Conservation (phyloP, 1,139 yeast species). For the Pichia sp. region DNA sequence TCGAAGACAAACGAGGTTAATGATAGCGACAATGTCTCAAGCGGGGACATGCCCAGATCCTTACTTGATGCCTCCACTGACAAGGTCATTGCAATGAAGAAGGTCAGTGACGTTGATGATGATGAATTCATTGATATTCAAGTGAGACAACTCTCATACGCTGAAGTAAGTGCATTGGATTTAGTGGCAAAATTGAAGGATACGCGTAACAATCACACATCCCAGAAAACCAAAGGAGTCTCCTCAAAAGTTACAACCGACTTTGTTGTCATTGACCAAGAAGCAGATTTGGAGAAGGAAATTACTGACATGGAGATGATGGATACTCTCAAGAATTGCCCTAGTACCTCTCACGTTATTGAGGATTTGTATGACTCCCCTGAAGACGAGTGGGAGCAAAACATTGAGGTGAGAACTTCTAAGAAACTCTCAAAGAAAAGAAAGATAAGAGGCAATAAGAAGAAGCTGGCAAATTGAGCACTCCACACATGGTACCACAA, state of each 20-base stretch:
- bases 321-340: constrained; percentile 13
- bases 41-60: too few species aligned
- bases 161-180: constrained; percentile 40
- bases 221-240: background rate
- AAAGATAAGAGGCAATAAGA: background rate
- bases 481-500: too few species aligned
- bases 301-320: constrained; percentile 25
- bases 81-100: constrained; percentile 28
- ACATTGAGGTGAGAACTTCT: constrained; percentile 3
- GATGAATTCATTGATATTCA: constrained; percentile 40
- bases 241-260: background rate
- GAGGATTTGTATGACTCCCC: constrained; percentile 2
- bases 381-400: constrained; percentile 10
- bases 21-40: too few species aligned
- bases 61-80: too few species aligned
- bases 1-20: too few species aligned
- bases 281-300: constrained; percentile 23
- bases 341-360: constrained; percentile 13
- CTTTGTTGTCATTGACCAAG: constrained; percentile 24
- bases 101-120: constrained; percentile 21
- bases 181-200: background rate
- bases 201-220: background rate
- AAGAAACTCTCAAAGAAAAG: constrained; percentile 5
- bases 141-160: constrained; percentile 40
- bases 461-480: background rate